Percentiles rank a stretch among this genome's conserved stretches.
These are phyloP conservation scores for Ricinus communis DNA, from an alignment of 345 rosid genomes.

Conservation along the genomic window DNA sequence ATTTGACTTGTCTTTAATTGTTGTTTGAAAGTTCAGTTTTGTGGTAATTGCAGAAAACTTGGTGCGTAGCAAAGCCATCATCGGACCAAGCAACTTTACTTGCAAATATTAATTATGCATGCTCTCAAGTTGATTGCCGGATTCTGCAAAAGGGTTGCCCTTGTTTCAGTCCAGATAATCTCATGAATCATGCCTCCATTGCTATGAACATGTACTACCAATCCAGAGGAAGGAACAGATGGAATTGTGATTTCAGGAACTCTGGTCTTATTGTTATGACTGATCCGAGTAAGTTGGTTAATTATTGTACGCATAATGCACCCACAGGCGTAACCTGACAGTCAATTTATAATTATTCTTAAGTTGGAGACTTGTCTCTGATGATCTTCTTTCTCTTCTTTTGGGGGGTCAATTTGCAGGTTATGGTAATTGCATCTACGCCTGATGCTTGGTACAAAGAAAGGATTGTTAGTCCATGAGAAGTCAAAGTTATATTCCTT, in stretches of 20 bases:
- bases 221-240: conserved; percentile 1
- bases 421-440: too few species aligned
- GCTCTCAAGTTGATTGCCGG: conserved; percentile 8
- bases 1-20: too few species aligned
- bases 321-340: too few species aligned
- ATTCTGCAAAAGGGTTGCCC: conserved; percentile 8
- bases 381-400: too few species aligned
- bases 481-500: too few species aligned
- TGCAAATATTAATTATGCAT: conserved; percentile 13
- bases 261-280: conserved; percentile 11
- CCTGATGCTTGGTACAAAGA: too few species aligned
- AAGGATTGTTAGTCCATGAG: too few species aligned
- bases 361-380: too few species aligned
- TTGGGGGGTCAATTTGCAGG: too few species aligned
- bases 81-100: conserved; percentile 4
- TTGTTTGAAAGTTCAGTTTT: too few species aligned
- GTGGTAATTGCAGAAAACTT: conserved; percentile 1
- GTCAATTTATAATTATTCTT: too few species aligned
- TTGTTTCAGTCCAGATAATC: conserved; percentile 11
- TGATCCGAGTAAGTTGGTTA: conserved; percentile 16
- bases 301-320: too few species aligned
- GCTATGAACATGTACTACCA: conserved; percentile 23
- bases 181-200: conserved; percentile 18
- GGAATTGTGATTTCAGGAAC: conserved; percentile 17
- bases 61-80: conserved; percentile 28